Evolutionary conservation across 2,329 filamentous ascomycete species (phyloP).

Genomic region (Cytospora leucostoma): DNA sequence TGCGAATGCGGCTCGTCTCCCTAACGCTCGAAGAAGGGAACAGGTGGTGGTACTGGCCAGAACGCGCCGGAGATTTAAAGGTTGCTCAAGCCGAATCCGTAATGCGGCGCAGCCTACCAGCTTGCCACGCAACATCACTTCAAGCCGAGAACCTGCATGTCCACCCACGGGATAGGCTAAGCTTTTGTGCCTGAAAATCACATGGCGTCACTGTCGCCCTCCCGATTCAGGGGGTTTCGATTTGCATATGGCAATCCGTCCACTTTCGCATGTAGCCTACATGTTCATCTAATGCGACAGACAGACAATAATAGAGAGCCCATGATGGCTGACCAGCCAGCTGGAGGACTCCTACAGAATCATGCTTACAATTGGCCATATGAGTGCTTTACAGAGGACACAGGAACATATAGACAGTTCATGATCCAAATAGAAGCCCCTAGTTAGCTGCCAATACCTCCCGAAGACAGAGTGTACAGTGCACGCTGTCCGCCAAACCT

Average conservation of each 20-base stretch:
- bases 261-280: background rate
- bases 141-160: slow-evolving; percentile 18
- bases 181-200: slow-evolving; percentile 5
- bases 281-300: background rate
- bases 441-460: too few species aligned
- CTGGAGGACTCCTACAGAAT: too few species aligned
- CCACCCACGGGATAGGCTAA: background rate
- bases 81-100: slow-evolving; percentile 3
- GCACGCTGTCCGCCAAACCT: background rate
- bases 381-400: too few species aligned
- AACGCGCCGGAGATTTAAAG: slow-evolving; percentile 10
- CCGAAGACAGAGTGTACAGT: too few species aligned
- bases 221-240: background rate
- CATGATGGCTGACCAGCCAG: too few species aligned
- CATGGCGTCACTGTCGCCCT: background rate
- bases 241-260: slow-evolving; percentile 4
- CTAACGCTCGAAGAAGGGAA: background rate
- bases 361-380: too few species aligned
- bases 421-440: too few species aligned
- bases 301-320: too few species aligned
- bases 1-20: background rate
- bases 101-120: background rate
- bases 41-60: background rate
- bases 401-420: too few species aligned
- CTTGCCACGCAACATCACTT: slow-evolving; percentile 2